phyloP scores from a whole-genome alignment of 2,329 filamentous ascomycete species.

The Berkeleyomyces rouxiae region DNA sequence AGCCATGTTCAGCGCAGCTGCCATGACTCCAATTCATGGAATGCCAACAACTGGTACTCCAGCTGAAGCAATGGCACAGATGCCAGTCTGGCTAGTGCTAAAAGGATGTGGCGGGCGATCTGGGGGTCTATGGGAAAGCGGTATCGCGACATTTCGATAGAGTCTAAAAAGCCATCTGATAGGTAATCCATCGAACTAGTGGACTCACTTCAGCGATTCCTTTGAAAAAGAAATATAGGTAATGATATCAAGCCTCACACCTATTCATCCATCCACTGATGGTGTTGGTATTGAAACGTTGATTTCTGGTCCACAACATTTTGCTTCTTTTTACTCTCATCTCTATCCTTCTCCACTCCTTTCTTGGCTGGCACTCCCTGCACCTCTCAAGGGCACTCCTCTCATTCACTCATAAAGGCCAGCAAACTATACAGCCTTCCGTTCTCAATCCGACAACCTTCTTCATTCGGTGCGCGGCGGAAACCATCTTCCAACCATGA shows the following conservation, averaged over 20 bases:
- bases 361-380: not conserved
- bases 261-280: not conserved
- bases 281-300: not conserved
- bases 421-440: slow-evolving; percentile 18
- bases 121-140: not conserved
- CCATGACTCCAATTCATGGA: not conserved
- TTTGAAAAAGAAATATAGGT: not conserved
- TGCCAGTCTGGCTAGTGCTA: not conserved
- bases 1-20: not conserved
- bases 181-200: not conserved
- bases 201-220: not conserved
- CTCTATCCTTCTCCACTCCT: not conserved
- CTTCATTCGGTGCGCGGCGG: slow-evolving; percentile 15
- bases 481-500: slow-evolving; percentile 19
- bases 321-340: not conserved
- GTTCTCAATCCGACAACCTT: slow-evolving; percentile 21
- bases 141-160: not conserved
- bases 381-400: not conserved
- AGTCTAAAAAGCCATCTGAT: not conserved
- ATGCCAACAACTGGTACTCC: not conserved
- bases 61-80: slow-evolving; percentile 2
- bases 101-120: not conserved
- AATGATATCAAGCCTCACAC: not conserved
- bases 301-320: not conserved
- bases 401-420: slow-evolving; percentile 17